Conservation (phyloP, 768 basidiomycete genomes). For the Amanita rimosa region DNA sequence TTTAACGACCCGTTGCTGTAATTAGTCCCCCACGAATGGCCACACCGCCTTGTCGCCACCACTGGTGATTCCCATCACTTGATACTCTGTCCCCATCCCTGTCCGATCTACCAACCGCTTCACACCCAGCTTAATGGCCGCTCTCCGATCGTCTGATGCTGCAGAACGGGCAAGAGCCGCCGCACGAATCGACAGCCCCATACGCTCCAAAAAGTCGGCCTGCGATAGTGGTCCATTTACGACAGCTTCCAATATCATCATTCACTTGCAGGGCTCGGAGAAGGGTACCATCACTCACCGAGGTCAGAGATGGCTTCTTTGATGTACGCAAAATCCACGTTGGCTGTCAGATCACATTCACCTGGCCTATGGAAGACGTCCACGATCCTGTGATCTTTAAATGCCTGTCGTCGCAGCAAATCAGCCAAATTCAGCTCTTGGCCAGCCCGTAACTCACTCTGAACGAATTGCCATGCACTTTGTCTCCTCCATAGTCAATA, state of each 20-base stretch:
- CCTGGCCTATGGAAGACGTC: constrained; percentile 82
- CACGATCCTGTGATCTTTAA: constrained; percentile 77
- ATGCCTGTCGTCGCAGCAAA: constrained; percentile 45
- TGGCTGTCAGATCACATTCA: constrained; percentile 86
- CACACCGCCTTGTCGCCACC: constrained; percentile 12
- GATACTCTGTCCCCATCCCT: constrained; percentile 86
- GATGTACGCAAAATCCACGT: constrained; percentile 90
- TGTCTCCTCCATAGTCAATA: constrained; percentile 80
- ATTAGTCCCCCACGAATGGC: constrained; percentile 20
- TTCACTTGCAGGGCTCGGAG: constrained; percentile 9
- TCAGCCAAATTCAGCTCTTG: background rate
- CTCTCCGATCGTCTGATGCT: constrained; percentile 32
- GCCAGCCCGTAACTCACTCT: constrained; percentile 44
- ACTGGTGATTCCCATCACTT: constrained; percentile 53
- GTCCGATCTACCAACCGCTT: constrained; percentile 62
- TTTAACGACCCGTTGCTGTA: background rate
- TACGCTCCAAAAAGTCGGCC: constrained; percentile 59
- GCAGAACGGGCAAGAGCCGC: constrained; percentile 46
- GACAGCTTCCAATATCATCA: constrained; percentile 22
- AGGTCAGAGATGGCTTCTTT: constrained; percentile 60
- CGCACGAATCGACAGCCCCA: constrained; percentile 66
- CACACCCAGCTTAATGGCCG: constrained; percentile 48
- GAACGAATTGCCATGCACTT: constrained; percentile 63
- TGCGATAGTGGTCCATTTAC: constrained; percentile 69
- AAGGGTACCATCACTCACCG: constrained; percentile 30